Conservation (phyloP, 2,329 filamentous ascomycete genomes). For the Tolypocladium endophyticum region DNA sequence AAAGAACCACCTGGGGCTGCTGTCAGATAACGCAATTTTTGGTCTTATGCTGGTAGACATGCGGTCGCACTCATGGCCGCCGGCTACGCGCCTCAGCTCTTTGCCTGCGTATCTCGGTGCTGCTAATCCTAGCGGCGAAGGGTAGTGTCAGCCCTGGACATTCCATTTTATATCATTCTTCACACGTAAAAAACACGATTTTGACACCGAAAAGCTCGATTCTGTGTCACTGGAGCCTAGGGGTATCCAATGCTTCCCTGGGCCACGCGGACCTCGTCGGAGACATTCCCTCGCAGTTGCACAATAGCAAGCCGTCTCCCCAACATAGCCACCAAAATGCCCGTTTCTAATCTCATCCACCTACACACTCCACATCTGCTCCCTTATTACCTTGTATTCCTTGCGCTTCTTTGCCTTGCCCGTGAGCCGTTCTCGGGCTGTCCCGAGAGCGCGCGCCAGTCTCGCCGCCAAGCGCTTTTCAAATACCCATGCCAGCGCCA, state of each 20-base stretch:
- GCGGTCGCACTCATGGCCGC: background rate
- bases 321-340: background rate
- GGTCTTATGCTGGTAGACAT: too few relatives aligned
- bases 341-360: background rate
- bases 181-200: background rate
- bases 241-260: background rate
- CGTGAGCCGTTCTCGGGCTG: conserved; percentile 44
- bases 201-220: background rate
- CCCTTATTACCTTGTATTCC: conserved; percentile 72
- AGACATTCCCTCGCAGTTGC: background rate
- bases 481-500: conserved; percentile 57
- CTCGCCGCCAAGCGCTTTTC: conserved; percentile 62
- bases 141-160: background rate
- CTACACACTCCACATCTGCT: conserved; percentile 30
- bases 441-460: conserved; percentile 58
- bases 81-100: conserved; percentile 22
- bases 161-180: background rate
- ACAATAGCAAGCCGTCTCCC: background rate
- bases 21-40: too few relatives aligned
- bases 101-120: conserved; percentile 64
- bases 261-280: background rate
- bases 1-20: too few relatives aligned
- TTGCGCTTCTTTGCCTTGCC: conserved; percentile 67
- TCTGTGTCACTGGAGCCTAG: too few relatives aligned
- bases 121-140: conserved; percentile 83